phyloP scores from a whole-genome alignment of 2,329 filamentous ascomycete genomes.

The Neofusicoccum sp. region DNA sequence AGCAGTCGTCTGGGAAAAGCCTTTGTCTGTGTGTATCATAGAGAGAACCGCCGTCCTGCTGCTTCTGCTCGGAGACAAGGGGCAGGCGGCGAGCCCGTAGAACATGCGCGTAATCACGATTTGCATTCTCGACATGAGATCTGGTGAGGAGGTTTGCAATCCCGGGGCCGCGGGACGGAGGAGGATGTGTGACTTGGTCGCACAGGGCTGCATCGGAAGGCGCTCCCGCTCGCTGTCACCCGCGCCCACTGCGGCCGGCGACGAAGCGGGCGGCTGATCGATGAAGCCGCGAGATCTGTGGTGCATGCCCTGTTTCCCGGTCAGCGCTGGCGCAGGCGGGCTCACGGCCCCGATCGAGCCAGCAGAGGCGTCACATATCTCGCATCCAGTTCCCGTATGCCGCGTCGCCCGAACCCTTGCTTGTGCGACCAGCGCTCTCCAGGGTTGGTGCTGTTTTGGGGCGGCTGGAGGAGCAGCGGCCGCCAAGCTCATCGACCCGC shows the following conservation, averaged over 20 bases:
- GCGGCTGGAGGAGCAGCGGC: background rate
- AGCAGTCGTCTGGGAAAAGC: constrained; percentile 9
- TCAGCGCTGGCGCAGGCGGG: background rate
- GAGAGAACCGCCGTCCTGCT: constrained; percentile 16
- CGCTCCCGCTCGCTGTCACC: constrained; percentile 12
- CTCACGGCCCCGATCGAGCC: background rate
- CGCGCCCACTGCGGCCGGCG: constrained; percentile 14
- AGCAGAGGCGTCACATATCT: constrained; percentile 15
- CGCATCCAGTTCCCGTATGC: constrained; percentile 22
- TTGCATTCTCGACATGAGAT: constrained; percentile 20
- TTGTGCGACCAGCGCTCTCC: constrained; percentile 33
- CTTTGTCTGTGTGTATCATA: constrained; percentile 19
- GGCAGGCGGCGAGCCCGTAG: constrained; percentile 5
- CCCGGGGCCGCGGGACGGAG: constrained; percentile 8
- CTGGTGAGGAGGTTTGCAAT: constrained; percentile 6
- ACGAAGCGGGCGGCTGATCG: constrained; percentile 1
- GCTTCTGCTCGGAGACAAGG: constrained; percentile 1
- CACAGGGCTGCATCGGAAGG: constrained; percentile 22
- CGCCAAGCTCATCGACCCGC: constrained; percentile 9
- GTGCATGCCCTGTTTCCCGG: constrained; percentile 16
- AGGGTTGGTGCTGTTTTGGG: constrained; percentile 11
- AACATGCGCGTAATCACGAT: constrained; percentile 22
- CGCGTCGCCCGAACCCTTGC: constrained; percentile 33
- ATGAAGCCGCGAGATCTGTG: constrained; percentile 8
- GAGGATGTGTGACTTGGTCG: constrained; percentile 8